phyloP scores from a whole-genome alignment of 306 rosid genomes.

The Sophora flavescens region DNA sequence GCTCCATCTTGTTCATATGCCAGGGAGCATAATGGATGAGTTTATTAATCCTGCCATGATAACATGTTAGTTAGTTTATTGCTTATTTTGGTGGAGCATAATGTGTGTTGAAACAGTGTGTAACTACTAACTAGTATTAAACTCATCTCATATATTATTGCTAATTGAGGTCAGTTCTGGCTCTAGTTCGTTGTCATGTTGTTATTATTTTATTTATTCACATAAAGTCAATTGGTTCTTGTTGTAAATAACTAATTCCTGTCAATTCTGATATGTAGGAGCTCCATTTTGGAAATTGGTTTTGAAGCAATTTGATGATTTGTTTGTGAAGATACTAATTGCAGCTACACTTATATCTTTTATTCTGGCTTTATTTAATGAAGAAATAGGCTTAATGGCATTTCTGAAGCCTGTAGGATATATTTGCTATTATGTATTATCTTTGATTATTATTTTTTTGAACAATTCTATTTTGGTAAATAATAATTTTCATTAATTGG shows the following conservation, averaged over 20 bases:
- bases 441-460: conserved; percentile 30
- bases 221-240: conserved; percentile 22
- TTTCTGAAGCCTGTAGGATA: conserved; percentile 91
- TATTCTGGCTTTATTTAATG: conserved; percentile 83
- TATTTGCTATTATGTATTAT: conserved; percentile 14
- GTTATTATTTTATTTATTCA: conserved; percentile 12
- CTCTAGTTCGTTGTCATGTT: conserved; percentile 26
- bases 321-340: conserved; percentile 91
- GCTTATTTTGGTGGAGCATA: no score
- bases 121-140: conserved; percentile 6
- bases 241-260: conserved; percentile 38
- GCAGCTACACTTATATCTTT: conserved; percentile 89
- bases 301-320: conserved; percentile 94
- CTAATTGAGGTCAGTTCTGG: conserved; percentile 29
- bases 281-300: conserved; percentile 95
- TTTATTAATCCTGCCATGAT: no score
- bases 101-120: no score
- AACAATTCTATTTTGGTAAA: conserved; percentile 29
- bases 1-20: no score
- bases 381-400: conserved; percentile 92
- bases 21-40: no score
- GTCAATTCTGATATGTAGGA: conserved; percentile 64
- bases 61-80: no score
- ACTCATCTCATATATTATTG: no score
- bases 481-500: background rate